phyloP scores from a whole-genome alignment of 2,329 filamentous ascomycete species.

The Akanthomyces lecanii region DNA sequence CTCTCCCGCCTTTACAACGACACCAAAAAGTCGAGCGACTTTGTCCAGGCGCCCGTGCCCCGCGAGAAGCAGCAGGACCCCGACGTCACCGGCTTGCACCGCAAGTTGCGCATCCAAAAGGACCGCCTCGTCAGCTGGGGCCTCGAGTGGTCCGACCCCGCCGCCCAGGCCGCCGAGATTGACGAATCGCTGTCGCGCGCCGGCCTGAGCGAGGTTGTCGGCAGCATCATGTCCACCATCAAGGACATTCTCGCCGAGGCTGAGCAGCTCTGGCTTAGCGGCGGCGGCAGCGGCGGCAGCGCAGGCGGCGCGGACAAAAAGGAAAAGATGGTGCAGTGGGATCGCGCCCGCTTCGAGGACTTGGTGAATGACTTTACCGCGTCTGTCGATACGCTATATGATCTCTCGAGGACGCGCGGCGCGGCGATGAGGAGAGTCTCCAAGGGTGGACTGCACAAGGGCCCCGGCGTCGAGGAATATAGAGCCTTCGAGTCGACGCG shows the following conservation, averaged over 20 bases:
- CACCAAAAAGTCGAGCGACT: slow-evolving; percentile 73
- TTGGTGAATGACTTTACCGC: slow-evolving; percentile 69
- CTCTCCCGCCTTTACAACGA: slow-evolving; percentile 74
- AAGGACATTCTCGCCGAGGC: slow-evolving; percentile 75
- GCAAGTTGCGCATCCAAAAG: slow-evolving; percentile 75
- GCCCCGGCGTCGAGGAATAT: slow-evolving; percentile 40
- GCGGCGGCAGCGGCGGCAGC: slow-evolving; percentile 42
- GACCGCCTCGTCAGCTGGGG: slow-evolving; percentile 77
- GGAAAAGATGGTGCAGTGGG: slow-evolving; percentile 56
- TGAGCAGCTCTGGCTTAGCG: slow-evolving; percentile 65
- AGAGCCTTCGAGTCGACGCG: slow-evolving; percentile 55
- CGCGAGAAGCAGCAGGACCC: slow-evolving; percentile 55
- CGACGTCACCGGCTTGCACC: slow-evolving; percentile 67
- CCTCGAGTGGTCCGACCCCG: slow-evolving; percentile 72
- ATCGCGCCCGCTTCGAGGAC: slow-evolving; percentile 70
- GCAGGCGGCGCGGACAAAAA: slow-evolving; percentile 49
- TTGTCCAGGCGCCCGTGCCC: slow-evolving; percentile 61
- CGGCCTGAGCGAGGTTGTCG: slow-evolving; percentile 71
- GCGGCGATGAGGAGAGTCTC: slow-evolving; percentile 29
- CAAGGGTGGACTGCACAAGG: slow-evolving; percentile 32
- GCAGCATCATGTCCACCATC: slow-evolving; percentile 74
- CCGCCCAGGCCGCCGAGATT: slow-evolving; percentile 63
- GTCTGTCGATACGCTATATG: slow-evolving; percentile 75
- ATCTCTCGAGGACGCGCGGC: slow-evolving; percentile 63
- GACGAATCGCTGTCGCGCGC: slow-evolving; percentile 67